Base-by-base conservation (phyloP, 1,139 yeast species). In the Yarrowia galli region DNA sequence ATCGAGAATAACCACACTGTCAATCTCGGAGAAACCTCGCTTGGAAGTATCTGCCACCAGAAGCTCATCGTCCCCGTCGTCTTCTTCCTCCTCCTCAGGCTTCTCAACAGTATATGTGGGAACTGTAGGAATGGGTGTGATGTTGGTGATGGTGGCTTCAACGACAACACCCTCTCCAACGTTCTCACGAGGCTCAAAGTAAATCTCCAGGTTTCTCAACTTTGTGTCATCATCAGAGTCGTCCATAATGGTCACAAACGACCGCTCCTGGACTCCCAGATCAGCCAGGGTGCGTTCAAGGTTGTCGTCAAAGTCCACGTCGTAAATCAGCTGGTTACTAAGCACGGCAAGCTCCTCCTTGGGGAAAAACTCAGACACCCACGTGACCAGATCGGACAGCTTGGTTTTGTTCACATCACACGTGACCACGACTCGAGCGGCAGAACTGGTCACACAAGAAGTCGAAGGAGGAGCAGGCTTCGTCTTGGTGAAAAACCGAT, bases 261-360 rank as follows among this genome's bases (percentile, higher is more conserved):
- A 84, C 6, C 93, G 95, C 60, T 81, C 80, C 10, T 73, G 74
- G 40, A 93, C 79, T 7, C 89, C 89, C 25, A 95, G 77, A 1
- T 85, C 85, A 0, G 72, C 70, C 25, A 95, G 78, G 0, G 82
- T 77, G 54, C 80, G 81, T 0, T 80, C 81, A 12, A 83, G 73
- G 74, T 93, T 89, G 74, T 93, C 98, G 67, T 92, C 97, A 77
- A 91, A 92, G 74, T 96, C 99, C 66, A 83, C 83, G 77, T 96
- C 99, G 74, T 91, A 92, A 13, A 96, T 78, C 70, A 95, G 81
- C 71, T 84, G 85, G 43, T 88, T 86, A 25, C 88, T 82, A 48
- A 90, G 84, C 28, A 90, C 78, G 7, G 90, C 82, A 1, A 92
- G 80, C 68, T 89, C 97, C 25, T 87, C 91, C 6, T 84, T 82